A percentile compares a stretch with the other conserved stretches of the same genome.
Evolutionary conservation across 352 stramenopile genomes (phyloP).

Genomic region (Bremia lactucae): DNA sequence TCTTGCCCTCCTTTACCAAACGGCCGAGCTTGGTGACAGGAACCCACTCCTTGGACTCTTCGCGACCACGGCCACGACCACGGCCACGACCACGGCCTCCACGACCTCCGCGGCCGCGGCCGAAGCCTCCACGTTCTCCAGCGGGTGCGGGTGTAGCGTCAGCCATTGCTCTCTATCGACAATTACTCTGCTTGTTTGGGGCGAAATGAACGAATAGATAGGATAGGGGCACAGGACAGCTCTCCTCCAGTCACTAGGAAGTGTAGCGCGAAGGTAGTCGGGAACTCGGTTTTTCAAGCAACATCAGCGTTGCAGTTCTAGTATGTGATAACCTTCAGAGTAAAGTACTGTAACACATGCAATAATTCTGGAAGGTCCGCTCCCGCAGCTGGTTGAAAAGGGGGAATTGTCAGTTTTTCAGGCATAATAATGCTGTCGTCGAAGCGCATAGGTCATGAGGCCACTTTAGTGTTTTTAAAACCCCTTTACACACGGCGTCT

Average conservation of each 20-base stretch:
- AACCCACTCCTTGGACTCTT: slow-evolving; percentile 94
- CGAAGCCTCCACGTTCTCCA: slow-evolving; percentile 91
- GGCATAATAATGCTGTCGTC: slow-evolving; percentile 23
- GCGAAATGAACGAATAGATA: slow-evolving; percentile 85
- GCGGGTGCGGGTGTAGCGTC: slow-evolving; percentile 42
- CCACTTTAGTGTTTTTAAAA: slow-evolving; percentile 38
- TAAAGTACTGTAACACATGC: too few relatives aligned
- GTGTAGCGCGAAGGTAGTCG: slow-evolving; percentile 27
- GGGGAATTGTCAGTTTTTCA: slow-evolving; percentile 2
- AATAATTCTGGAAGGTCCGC: slow-evolving; percentile 4
- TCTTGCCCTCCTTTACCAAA: slow-evolving; percentile 99
- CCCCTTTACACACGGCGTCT: slow-evolving; percentile 43
- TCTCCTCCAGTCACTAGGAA: slow-evolving; percentile 28
- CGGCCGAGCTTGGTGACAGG: slow-evolving; percentile 99
- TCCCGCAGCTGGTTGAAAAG: slow-evolving; percentile 17
- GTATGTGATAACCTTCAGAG: not conserved
- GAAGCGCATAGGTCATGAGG: slow-evolving; percentile 52
- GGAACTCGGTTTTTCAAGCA: not conserved
- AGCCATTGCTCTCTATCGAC: slow-evolving; percentile 79
- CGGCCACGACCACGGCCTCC: slow-evolving; percentile 75
- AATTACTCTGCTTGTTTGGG: slow-evolving; percentile 41
- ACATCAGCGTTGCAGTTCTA: not conserved
- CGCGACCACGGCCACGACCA: slow-evolving; percentile 78
- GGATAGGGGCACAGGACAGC: too few relatives aligned
- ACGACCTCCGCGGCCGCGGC: slow-evolving; percentile 79